Evolutionary conservation across 257 asterid genomes (phyloP), one percentile per base, ranked within the genome.

Genomic region (Solanum sitiens): DNA sequence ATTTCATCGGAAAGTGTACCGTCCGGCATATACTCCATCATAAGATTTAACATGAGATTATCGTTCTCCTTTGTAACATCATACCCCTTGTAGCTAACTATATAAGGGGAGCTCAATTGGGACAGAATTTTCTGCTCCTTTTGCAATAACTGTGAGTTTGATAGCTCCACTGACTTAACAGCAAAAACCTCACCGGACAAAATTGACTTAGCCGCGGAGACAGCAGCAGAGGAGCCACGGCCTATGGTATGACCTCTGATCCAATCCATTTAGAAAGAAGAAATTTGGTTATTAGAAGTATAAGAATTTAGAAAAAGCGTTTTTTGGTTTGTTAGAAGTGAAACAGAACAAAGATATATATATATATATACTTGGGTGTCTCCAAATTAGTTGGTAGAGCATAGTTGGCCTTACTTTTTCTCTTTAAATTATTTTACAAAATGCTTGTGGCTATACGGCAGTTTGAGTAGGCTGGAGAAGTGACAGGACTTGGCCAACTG

Each of bases 151-250:
- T 87, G 89, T 0, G 98, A 95, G 23, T 83, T 83, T 0, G 90
- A 70, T 7, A 96, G 63, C 90, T 94, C 98, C 3, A 86, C 84
- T 3, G 99, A 94, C 86, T 96, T 96, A 6, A 93, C 97, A 2
- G 99, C 99, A 3, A 96, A 89, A 6, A 88, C 1, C 2, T 94
- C 90, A 0, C 89, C 89, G 76, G 95, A 86, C n/a, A 23, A 18
- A 11, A 25, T 0, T 35, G 89, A 76, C 12, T 92, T 91, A 68
- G 98, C 97, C 3, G 45, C 50, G 3, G 92, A 94, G 68, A 96
- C 98, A 35, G 93, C 63, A 88, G 98, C 98, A 3, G 98, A 83
- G 44, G 97, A 90, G 18, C 99, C 99, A 33, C 88, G 93, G 87
- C 98, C 99, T 40, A 96, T 90, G 7, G 59, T 82, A 74, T 86